Evolutionary conservation across 176 grass and related monocot species (phyloP).

Genomic region (Eleusine coracana): DNA sequence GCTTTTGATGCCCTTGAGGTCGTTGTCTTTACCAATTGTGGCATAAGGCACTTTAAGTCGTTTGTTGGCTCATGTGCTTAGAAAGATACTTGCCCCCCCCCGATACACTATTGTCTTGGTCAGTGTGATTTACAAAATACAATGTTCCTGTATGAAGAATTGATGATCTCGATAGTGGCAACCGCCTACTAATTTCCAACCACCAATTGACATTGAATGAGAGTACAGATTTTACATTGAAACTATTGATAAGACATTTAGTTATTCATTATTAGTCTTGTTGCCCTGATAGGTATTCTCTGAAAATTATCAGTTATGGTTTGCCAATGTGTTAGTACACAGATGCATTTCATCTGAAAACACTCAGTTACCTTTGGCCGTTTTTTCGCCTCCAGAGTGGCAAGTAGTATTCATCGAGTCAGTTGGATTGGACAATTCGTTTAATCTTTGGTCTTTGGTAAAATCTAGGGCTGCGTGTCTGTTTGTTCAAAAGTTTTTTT

Average conservation of each 20-base stretch:
- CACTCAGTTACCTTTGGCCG: neutral
- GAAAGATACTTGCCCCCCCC: neutral
- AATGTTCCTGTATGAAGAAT: slow-evolving; percentile 21
- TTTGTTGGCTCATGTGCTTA: slow-evolving; percentile 5
- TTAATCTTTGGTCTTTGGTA: neutral
- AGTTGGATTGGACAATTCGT: neutral
- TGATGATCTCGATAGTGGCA: slow-evolving; percentile 16
- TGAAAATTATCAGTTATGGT: neutral
- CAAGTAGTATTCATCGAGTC: neutral
- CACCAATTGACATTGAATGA: neutral
- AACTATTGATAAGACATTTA: no score
- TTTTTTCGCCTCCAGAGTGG: neutral
- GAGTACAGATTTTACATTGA: neutral
- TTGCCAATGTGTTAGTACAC: neutral
- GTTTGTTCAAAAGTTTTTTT: slow-evolving; percentile 11
- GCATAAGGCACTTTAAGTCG: neutral
- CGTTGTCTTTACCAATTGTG: slow-evolving; percentile 1
- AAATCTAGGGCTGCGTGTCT: neutral
- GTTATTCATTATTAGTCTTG: neutral
- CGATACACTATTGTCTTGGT: neutral
- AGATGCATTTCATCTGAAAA: slow-evolving; percentile 14
- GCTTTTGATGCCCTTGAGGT: neutral
- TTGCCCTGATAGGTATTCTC: neutral
- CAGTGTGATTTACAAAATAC: neutral
- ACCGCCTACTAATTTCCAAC: slow-evolving; percentile 12